Evolutionary conservation across 805 yeast species (phyloP).

Genomic region (Ogataea nakhonphanomensis): DNA sequence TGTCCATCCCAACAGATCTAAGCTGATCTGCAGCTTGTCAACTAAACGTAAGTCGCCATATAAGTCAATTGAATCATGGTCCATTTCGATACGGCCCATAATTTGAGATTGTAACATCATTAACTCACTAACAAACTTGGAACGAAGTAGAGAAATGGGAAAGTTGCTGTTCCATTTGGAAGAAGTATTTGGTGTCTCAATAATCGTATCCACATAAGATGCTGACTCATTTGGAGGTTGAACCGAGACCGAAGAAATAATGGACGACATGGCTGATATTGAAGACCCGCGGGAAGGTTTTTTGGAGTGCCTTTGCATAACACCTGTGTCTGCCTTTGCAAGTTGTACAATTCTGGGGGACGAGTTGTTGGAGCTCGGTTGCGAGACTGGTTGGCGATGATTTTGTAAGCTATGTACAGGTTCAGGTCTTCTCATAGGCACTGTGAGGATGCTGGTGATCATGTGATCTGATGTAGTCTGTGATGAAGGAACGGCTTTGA

Average conservation of each 20-base stretch:
- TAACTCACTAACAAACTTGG: conserved; percentile 25
- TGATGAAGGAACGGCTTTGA: conserved; percentile 25
- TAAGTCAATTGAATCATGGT: conserved; percentile 18
- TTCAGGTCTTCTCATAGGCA: conserved; percentile 10
- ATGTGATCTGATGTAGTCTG: conserved; percentile 18
- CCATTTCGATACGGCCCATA: conserved; percentile 9
- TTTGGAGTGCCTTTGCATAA: conserved; percentile 19
- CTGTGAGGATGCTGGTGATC: conserved; percentile 16
- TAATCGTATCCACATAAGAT: too few relatives aligned
- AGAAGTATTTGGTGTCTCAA: too few relatives aligned
- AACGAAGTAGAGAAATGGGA: conserved; percentile 16
- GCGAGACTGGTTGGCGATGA: conserved; percentile 7
- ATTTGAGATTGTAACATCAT: conserved; percentile 14
- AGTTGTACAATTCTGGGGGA: conserved; percentile 5
- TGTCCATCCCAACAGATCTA: conserved; percentile 8
- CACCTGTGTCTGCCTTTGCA: not conserved
- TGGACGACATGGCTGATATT: conserved; percentile 32
- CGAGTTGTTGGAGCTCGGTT: conserved; percentile 3
- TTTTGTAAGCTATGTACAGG: conserved; percentile 1
- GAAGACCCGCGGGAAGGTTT: conserved; percentile 35
- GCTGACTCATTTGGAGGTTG: conserved; percentile 15
- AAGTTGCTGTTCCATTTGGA: conserved; percentile 16
- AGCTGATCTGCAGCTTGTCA: conserved; percentile 25
- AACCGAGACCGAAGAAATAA: conserved; percentile 30
- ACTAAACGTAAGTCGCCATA: conserved; percentile 31